Base-by-base conservation (phyloP, 164 flowering plant species). In the Aristolochia californica region DNA sequence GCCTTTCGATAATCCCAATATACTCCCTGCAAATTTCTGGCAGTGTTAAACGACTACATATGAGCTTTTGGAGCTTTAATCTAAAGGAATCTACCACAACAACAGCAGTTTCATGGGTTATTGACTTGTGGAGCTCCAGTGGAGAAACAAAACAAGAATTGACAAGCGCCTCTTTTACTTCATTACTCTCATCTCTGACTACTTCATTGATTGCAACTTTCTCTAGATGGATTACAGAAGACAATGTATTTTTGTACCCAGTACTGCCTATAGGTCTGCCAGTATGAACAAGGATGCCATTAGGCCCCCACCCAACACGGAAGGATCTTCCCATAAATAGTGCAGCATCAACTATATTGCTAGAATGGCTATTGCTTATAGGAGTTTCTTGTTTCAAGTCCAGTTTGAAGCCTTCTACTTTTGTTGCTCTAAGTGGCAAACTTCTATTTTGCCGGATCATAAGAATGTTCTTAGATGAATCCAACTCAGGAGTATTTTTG, bases 271-370 rank as follows among this genome's bases (percentile, higher is more conserved):
- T 79, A 45, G 82, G 80, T 14, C 65, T 48, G 62, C 96, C 97
- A 62, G 78, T 57, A 56, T 88, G 99, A 58, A 87, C 76, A 62
- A 94, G 96, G 45, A 81, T 48, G 5, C 97, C 97, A 72, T 83
- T 84, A 22, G 99, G 99, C 15, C 99, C 97, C 99, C 99, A 94
- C 21, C 96, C 99, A 59, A 83, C 95, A 52, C 97, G 86, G 67
- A 94, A 94, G 51, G 99, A 90, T 68, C 95, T 72, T 47, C 99
- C 96, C 99, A 94, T 94, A 69, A 94, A 94, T 62, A 94, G 66
- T 62, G 72, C 93, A 13, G 97, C 96, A 85, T 94, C 99, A 68
- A 88, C 93, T 50, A 90, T 66, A 67, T 82, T 84, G 45, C 66
- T 74, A 23, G 93, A 90, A 67, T 85, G 83, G 62, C 62, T 70